phyloP scores from a whole-genome alignment of 2,329 filamentous ascomycete species.

The Thelonectria blattea region DNA sequence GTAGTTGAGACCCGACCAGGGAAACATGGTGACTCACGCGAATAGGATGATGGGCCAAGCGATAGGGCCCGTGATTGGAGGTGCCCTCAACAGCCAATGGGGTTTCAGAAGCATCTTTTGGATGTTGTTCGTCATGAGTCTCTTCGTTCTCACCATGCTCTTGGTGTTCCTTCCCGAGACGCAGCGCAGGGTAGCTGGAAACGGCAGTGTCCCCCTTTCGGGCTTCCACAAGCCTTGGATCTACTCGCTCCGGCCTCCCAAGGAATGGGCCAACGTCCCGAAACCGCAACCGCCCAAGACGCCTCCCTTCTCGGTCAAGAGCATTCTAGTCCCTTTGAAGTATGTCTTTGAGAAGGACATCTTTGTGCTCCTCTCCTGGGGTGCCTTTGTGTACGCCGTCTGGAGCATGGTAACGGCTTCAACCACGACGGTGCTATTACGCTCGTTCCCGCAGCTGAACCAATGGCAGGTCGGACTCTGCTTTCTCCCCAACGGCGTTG shows the following conservation, averaged over 20 bases:
- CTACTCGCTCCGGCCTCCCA: not conserved
- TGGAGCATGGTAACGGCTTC: conserved; percentile 20
- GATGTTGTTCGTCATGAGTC: conserved; percentile 7
- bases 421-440: conserved; percentile 5
- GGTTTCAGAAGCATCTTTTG: conserved; percentile 17
- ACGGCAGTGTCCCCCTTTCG: conserved; percentile 2
- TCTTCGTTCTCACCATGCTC: not conserved
- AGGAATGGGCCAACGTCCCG: not conserved
- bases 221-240: conserved; percentile 15
- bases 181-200: conserved; percentile 10
- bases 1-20: not conserved
- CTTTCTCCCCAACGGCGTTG: conserved; percentile 15
- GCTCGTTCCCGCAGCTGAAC: conserved; percentile 1
- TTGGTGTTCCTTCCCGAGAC: conserved; percentile 13
- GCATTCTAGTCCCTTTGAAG: conserved; percentile 2
- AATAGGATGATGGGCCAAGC: conserved; percentile 11
- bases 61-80: conserved; percentile 16
- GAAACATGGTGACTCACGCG: not conserved
- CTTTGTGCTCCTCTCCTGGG: conserved; percentile 2
- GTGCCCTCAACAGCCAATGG: conserved; percentile 7
- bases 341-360: conserved; percentile 16
- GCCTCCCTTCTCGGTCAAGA: not conserved
- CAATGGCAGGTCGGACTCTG: conserved; percentile 9
- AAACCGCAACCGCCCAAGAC: not conserved
- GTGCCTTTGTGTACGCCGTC: conserved; percentile 12